Evolutionary conservation across 2,329 filamentous ascomycete genomes (phyloP).

Genomic region (Ophiostoma triangulosporum): DNA sequence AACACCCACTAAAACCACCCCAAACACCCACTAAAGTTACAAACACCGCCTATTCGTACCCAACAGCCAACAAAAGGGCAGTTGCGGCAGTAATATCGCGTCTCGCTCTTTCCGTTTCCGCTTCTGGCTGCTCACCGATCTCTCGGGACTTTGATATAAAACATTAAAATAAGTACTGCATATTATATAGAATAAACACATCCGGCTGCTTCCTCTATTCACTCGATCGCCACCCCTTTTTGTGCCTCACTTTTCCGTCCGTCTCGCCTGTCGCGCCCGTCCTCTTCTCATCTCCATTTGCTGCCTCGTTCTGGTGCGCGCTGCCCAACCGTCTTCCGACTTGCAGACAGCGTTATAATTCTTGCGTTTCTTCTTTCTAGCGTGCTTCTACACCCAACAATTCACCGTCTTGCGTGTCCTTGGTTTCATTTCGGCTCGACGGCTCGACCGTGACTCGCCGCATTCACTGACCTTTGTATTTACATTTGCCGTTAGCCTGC

Average conservation of each 20-base stretch:
- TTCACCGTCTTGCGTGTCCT: neutral
- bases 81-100: no score
- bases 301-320: neutral
- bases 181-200: neutral
- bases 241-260: neutral
- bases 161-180: neutral
- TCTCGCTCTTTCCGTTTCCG: no score
- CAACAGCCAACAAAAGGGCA: no score
- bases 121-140: no score
- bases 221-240: neutral
- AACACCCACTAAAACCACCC: no score
- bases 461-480: neutral
- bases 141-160: no score
- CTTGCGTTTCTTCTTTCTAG: neutral
- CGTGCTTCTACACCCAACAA: neutral
- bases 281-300: neutral
- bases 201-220: neutral
- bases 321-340: neutral
- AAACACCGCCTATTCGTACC: no score
- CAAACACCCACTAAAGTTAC: no score
- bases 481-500: neutral
- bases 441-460: no score
- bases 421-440: neutral
- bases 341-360: neutral
- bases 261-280: neutral